Evolutionary conservation across 2,329 filamentous ascomycete genomes (phyloP).

Genomic region (Xylariaceae sp.): DNA sequence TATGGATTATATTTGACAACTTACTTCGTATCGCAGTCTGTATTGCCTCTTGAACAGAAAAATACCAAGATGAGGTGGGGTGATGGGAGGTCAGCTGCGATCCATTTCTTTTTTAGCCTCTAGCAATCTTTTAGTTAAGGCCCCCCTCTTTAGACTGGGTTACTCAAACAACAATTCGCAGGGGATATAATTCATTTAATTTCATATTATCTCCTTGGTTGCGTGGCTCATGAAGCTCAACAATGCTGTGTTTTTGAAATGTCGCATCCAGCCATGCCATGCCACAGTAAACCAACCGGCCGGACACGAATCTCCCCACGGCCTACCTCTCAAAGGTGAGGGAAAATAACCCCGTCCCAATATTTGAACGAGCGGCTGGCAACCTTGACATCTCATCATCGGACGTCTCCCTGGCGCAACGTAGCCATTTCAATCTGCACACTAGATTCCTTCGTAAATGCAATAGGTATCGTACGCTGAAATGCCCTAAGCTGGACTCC

Average conservation of each 20-base stretch:
- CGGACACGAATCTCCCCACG: not conserved
- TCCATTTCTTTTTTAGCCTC: not conserved
- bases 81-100: not conserved
- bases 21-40: no score
- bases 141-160: not conserved
- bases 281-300: not conserved
- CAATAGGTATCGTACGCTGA: constrained; percentile 25
- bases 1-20: no score
- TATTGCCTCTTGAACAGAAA: no score
- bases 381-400: not conserved
- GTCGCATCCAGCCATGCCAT: not conserved
- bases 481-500: constrained; percentile 18
- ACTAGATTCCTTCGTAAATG: not conserved
- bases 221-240: not conserved
- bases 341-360: not conserved
- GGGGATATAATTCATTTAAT: not conserved
- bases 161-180: not conserved
- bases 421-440: constrained; percentile 7
- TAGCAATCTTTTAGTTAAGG: not conserved
- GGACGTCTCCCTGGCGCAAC: not conserved
- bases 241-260: not conserved
- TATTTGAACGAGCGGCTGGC: not conserved
- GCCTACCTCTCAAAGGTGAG: not conserved
- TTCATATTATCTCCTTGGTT: not conserved
- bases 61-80: not conserved